These are phyloP conservation scores for Galerina sulciceps DNA, from an alignment of 768 basidiomycete species.

Conservation along the genomic window DNA sequence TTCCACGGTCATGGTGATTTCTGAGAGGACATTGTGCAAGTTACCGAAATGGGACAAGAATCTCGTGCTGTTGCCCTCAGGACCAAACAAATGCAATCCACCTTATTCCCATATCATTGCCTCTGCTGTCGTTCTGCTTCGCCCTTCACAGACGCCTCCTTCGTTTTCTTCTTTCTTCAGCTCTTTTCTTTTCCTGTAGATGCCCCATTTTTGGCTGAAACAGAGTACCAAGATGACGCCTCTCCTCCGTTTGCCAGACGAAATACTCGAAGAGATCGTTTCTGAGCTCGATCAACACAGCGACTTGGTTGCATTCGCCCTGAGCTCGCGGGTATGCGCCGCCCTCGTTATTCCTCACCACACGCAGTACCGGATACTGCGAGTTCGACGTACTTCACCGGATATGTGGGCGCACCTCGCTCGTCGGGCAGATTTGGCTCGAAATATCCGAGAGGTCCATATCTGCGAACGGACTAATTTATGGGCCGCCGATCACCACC, in stretches of 20 bases:
- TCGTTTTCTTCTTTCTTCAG: constrained; percentile 11
- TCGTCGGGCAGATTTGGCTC: constrained; percentile 48
- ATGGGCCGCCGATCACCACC: constrained; percentile 43
- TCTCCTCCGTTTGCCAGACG: constrained; percentile 45
- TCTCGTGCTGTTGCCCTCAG: constrained; percentile 8
- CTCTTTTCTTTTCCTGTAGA: constrained; percentile 19
- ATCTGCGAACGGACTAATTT: constrained; percentile 44
- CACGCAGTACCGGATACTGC: constrained; percentile 52
- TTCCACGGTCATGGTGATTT: background rate
- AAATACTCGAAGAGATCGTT: constrained; percentile 51
- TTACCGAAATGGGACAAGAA: constrained; percentile 17
- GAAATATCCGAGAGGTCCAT: constrained; percentile 50
- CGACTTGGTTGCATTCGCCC: constrained; percentile 49
- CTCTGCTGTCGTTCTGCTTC: constrained; percentile 12
- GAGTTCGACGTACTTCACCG: constrained; percentile 42
- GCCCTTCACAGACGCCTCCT: constrained; percentile 19
- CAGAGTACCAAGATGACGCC: constrained; percentile 22
- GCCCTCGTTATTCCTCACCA: constrained; percentile 49
- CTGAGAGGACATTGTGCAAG: constrained; percentile 20
- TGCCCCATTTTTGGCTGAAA: constrained; percentile 23
- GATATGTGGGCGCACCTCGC: constrained; percentile 57
- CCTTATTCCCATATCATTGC: constrained; percentile 21
- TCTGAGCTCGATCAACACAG: constrained; percentile 43
- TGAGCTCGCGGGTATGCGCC: constrained; percentile 42
- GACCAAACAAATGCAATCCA: constrained; percentile 16